These are phyloP conservation scores for Pseudonitzschia pungens DNA, from an alignment of 108 stramenopile species.

Conservation along the genomic window DNA sequence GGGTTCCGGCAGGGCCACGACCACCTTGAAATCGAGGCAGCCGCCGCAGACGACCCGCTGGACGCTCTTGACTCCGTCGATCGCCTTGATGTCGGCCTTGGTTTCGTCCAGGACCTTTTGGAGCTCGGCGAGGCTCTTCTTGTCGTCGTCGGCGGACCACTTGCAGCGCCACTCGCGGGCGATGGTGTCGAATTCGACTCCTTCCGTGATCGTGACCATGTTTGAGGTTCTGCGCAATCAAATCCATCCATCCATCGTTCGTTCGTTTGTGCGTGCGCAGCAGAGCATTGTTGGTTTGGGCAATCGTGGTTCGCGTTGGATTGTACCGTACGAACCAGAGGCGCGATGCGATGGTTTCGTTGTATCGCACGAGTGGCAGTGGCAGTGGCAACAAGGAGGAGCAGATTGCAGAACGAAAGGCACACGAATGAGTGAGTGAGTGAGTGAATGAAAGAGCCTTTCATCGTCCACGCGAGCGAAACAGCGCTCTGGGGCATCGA, in stretches of 20 bases:
- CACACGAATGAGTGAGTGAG: no score
- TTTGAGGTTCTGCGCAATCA: slow-evolving; percentile 9
- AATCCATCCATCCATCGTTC: no score
- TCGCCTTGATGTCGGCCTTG: slow-evolving; percentile 56
- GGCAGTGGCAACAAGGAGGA: no score
- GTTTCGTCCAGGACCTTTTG: slow-evolving; percentile 58
- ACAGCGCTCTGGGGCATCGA: no score
- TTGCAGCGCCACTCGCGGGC: slow-evolving; percentile 83
- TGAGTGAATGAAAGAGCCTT: no score
- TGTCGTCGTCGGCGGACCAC: slow-evolving; percentile 65
- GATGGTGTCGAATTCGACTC: slow-evolving; percentile 72
- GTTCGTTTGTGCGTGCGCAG: background rate
- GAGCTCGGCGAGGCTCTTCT: slow-evolving; percentile 58
- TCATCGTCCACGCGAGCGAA: no score
- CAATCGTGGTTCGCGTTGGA: no score
- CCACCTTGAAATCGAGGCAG: slow-evolving; percentile 49
- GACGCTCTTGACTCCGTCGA: slow-evolving; percentile 44
- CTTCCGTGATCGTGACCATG: slow-evolving; percentile 52
- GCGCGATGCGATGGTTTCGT: no score
- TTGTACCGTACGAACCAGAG: no score
- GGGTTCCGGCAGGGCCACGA: slow-evolving; percentile 40
- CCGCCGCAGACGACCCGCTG: slow-evolving; percentile 80
- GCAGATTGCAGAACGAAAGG: no score
- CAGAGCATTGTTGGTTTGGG: no score
- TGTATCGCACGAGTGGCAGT: no score